Percentiles rank a stretch among this genome's conserved stretches.
These are phyloP conservation scores for Coemansia sp. DNA, from an alignment of 192 early-diverging fungal genomes.

Conservation along the genomic window DNA sequence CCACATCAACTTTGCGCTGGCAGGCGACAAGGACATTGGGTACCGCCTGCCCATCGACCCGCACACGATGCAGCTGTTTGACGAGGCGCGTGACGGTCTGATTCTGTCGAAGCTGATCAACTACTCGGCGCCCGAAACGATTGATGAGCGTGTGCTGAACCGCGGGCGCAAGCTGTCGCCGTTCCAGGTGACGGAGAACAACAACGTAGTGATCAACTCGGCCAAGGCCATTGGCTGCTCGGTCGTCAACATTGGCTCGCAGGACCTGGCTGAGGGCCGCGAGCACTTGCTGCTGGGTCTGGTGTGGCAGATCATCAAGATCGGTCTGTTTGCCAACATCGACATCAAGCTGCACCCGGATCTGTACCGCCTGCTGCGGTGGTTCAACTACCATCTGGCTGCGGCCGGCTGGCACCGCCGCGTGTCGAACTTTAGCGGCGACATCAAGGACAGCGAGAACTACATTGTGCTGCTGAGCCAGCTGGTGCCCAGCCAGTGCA, in stretches of 20 bases:
- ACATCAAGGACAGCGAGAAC: slow-evolving; percentile 94
- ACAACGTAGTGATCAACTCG: slow-evolving; percentile 98
- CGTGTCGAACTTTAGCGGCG: slow-evolving; percentile 87
- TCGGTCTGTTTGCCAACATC: slow-evolving; percentile 92
- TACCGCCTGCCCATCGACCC: slow-evolving; percentile 90
- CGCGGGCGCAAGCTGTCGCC: slow-evolving; percentile 80
- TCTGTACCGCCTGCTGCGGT: slow-evolving; percentile 91
- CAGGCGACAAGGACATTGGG: slow-evolving; percentile 75
- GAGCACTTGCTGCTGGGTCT: slow-evolving; percentile 96
- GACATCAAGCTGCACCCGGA: slow-evolving; percentile 98
- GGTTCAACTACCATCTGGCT: slow-evolving; percentile 99
- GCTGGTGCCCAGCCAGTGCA: slow-evolving; percentile 79
- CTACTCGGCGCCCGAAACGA: slow-evolving; percentile 92
- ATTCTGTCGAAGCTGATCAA: slow-evolving; percentile 98
- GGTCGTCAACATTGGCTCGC: slow-evolving; percentile 97
- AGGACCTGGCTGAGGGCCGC: slow-evolving; percentile 93
- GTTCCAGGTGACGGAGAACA: slow-evolving; percentile 99
- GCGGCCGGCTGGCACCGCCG: slow-evolving; percentile 81
- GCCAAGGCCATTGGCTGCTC: slow-evolving; percentile 99
- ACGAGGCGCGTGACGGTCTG: slow-evolving; percentile 92
- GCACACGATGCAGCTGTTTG: slow-evolving; percentile 94
- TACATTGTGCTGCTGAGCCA: slow-evolving; percentile 94
- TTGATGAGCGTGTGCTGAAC: slow-evolving; percentile 98
- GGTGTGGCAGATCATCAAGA: slow-evolving; percentile 99
- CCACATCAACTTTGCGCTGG: slow-evolving; percentile 89